Conservation (phyloP, 192 early-diverging fungal genomes). For the Polychytrium aggregatum region DNA sequence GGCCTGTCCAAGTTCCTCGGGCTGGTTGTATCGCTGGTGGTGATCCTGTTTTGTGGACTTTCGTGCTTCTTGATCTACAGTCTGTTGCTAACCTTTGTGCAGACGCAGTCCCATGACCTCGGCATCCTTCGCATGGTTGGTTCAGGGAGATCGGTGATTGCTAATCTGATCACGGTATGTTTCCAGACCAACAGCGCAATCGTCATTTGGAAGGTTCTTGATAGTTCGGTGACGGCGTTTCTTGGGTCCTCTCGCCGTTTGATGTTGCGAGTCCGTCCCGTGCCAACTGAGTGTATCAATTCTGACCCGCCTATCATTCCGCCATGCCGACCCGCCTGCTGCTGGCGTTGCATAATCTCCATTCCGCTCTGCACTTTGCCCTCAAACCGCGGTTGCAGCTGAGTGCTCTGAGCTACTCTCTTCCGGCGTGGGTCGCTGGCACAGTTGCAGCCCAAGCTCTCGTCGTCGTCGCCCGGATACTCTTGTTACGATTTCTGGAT, state of each 20-base stretch:
- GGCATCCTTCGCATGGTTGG: constrained; percentile 23
- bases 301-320: neutral
- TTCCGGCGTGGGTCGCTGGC: constrained; percentile 15
- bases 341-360: neutral
- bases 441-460: constrained; percentile 3
- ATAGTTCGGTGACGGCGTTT: neutral
- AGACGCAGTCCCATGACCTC: constrained; percentile 18
- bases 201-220: neutral
- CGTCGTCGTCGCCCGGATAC: constrained; percentile 5
- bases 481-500: constrained; percentile 7
- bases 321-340: neutral
- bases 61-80: constrained; percentile 23
- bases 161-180: constrained; percentile 4
- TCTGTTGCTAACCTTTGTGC: constrained; percentile 23
- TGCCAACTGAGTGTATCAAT: neutral
- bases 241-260: neutral
- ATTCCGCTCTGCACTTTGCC: neutral
- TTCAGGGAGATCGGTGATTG: constrained; percentile 5
- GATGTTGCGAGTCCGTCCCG: neutral
- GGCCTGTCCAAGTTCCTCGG: constrained; percentile 15
- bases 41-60: constrained; percentile 11
- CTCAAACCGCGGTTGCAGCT: neutral
- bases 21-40: constrained; percentile 17
- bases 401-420: constrained; percentile 3
- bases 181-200: neutral